Evolutionary conservation across 176 grass and related monocot genomes (phyloP).

Genomic region (Aegilops longissima): DNA sequence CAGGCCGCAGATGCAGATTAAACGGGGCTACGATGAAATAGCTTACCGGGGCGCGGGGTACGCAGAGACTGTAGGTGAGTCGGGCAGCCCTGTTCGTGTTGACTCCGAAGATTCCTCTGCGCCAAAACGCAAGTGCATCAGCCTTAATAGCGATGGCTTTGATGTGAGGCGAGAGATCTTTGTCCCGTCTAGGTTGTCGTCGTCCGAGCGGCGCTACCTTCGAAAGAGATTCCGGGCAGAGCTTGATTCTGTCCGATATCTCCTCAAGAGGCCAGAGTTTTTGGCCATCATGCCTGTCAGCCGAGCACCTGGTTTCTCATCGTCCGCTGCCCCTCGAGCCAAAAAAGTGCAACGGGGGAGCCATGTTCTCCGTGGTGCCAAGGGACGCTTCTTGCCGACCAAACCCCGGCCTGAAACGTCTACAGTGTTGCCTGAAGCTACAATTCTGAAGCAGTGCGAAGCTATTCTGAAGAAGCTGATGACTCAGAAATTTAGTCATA

Average conservation of each 20-base stretch:
- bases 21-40: constrained; percentile 48
- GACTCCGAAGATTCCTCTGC: constrained; percentile 68
- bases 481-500: constrained; percentile 69
- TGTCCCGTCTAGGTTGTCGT: constrained; percentile 60
- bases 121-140: constrained; percentile 86
- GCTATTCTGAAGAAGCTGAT: constrained; percentile 81
- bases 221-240: constrained; percentile 60
- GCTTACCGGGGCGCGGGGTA: constrained; percentile 18
- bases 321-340: constrained; percentile 30
- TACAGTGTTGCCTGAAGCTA: constrained; percentile 6
- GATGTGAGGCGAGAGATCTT: constrained; percentile 61
- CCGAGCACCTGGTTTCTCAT: constrained; percentile 46
- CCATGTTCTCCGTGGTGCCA: constrained; percentile 46
- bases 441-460: constrained; percentile 73
- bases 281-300: background rate
- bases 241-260: constrained; percentile 48
- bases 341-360: constrained; percentile 45
- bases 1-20: constrained; percentile 50
- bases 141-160: constrained; percentile 57
- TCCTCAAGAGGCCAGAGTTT: constrained; percentile 55
- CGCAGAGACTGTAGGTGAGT: constrained; percentile 54
- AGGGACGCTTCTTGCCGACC: constrained; percentile 48
- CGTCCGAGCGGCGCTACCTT: constrained; percentile 54
- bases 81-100: constrained; percentile 51
- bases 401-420: constrained; percentile 40